Conservation (phyloP, 768 basidiomycete species). For the Tylopilus sp. region DNA sequence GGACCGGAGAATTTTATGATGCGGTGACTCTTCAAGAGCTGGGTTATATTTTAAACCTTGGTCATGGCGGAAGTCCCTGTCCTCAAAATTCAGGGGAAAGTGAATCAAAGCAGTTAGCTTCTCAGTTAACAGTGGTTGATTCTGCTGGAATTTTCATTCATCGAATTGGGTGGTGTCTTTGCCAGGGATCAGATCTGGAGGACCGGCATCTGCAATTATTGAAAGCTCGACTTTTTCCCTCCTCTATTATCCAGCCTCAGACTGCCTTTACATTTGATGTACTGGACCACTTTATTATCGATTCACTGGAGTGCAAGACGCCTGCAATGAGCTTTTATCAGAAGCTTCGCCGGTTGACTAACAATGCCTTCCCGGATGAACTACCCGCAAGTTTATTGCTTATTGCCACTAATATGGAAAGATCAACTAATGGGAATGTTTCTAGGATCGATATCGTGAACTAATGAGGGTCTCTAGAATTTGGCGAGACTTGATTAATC, state of each 20-base stretch:
- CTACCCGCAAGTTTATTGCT: neutral
- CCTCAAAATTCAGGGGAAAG: neutral
- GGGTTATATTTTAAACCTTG: neutral
- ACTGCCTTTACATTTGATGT: constrained; percentile 22
- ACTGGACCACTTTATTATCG: constrained; percentile 19
- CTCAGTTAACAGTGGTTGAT: neutral
- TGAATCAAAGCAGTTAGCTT: neutral
- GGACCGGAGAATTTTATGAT: neutral
- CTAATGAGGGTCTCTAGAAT: neutral
- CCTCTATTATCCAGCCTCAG: constrained; percentile 8
- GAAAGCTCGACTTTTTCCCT: constrained; percentile 7
- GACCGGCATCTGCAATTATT: constrained; percentile 14
- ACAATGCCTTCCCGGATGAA: neutral
- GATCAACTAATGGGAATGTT: no score
- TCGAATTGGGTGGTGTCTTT: neutral
- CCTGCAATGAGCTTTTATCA: neutral
- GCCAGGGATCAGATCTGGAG: neutral
- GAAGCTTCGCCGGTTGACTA: neutral
- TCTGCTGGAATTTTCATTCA: neutral
- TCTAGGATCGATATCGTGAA: neutral
- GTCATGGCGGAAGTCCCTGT: neutral
- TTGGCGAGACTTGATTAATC: neutral
- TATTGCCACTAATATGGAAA: no score
- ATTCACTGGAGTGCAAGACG: constrained; percentile 16
- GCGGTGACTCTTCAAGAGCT: neutral